Base-by-base conservation (phyloP, 768 basidiomycete genomes). In the Solioccasus polychromus region DNA sequence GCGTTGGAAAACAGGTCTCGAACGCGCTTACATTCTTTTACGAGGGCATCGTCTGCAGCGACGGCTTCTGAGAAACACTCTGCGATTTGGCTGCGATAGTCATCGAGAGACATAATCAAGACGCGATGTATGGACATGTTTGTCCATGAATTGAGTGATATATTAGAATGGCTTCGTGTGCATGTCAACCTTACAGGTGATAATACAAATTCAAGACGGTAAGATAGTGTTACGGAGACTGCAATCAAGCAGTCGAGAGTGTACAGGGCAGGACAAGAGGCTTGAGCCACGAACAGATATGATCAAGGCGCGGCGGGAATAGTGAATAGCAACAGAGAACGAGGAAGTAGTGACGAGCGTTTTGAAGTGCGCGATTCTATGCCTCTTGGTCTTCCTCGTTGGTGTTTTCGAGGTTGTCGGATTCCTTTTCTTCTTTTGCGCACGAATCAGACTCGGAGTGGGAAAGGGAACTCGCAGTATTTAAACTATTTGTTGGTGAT, bases 401-500 rank as follows among this genome's bases (percentile, higher is more conserved):
- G 9, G 48, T n/a, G n/a, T n/a, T n/a, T n/a, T n/a, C 2, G 26
- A 34, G 35, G 37, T 17, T 32, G 15, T 47, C 50, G 37, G 17
- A 30, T 22, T 45, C 52, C 39, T 43, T 46, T 30, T 55, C 52
- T 25, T 59, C 62, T 35, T 51, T 61, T 42, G 44, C 8, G 17
- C 32, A 50, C 10, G 41, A 35, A n/a, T 60, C 59, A 4, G 42
- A 46, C 24, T 57, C 57, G 11, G 59, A 62, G 4, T 67, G 58
- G 3, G 67, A 67, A 34, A 75, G 51, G 5, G 71, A 67, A 39
- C 73, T 72, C 55, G 80, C 73, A 1, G 83, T 78, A 56, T 78
- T 83, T 32, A 76, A 75, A 8, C 78, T 75, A 52, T 81, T 85
- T 20, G 83, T 87, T n/a, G 87, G 87, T 15, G 86, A 89, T 48